phyloP scores from a whole-genome alignment of 179 eudicot genomes.

The Nepenthes alata region DNA sequence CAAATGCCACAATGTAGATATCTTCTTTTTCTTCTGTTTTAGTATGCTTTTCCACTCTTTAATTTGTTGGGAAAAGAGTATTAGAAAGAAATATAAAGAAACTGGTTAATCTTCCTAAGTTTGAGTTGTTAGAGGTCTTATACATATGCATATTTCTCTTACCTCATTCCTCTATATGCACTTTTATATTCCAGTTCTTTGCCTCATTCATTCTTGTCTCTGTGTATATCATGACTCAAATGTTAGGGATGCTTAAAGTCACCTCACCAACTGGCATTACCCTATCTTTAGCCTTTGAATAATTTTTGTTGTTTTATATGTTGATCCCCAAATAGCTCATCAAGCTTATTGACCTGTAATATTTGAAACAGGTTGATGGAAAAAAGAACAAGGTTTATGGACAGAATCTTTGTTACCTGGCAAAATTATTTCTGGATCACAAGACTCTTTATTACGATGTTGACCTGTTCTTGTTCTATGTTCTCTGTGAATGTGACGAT shows the following conservation, averaged over 20 bases:
- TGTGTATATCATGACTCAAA: too few relatives aligned
- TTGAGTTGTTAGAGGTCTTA: not conserved
- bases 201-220: too few relatives aligned
- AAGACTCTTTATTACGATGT: conserved; percentile 96
- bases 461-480: conserved; percentile 80
- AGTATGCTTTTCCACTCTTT: not conserved
- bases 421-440: conserved; percentile 89
- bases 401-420: conserved; percentile 88
- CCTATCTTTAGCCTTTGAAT: too few relatives aligned
- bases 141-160: too few relatives aligned
- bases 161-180: not conserved
- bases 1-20: not conserved
- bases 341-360: not conserved
- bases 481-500: conserved; percentile 95
- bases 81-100: not conserved
- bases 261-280: too few relatives aligned
- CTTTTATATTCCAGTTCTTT: too few relatives aligned
- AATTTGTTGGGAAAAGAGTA: not conserved
- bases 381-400: conserved; percentile 95
- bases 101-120: not conserved
- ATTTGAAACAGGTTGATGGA: conserved; percentile 71
- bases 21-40: not conserved
- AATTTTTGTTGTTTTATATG: not conserved
- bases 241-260: too few relatives aligned
- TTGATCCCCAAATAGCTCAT: not conserved